A percentile compares a stretch with the other conserved stretches of the same genome.
Conservation (phyloP, 2,329 filamentous ascomycete genomes). For the Fusarium mexicanum region DNA sequence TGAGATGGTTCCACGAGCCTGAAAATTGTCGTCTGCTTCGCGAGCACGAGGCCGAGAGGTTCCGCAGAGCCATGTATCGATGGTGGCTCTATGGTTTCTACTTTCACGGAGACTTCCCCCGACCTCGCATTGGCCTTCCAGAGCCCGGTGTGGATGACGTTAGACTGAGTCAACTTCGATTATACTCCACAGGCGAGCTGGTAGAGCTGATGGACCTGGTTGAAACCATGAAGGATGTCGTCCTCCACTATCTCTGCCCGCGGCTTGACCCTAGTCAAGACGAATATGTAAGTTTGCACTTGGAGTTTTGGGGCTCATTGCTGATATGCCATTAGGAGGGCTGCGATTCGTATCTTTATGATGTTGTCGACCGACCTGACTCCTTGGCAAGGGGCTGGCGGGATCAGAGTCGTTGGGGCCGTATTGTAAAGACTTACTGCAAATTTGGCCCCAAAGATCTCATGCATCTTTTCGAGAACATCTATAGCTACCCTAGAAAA, state of each 20-base stretch:
- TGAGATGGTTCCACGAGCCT: constrained; percentile 58
- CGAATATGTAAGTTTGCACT: constrained; percentile 45
- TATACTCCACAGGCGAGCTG: constrained; percentile 55
- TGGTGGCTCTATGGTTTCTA: constrained; percentile 66
- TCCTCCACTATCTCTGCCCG: constrained; percentile 58
- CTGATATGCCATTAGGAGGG: constrained; percentile 29
- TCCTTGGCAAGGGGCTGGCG: constrained; percentile 49
- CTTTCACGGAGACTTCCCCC: constrained; percentile 58
- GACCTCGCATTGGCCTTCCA: constrained; percentile 50
- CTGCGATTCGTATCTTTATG: constrained; percentile 35
- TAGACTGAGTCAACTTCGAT: constrained; percentile 56
- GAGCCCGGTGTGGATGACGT: constrained; percentile 53
- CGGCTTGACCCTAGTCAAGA: constrained; percentile 51
- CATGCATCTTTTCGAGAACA: constrained; percentile 59
- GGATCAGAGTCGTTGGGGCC: constrained; percentile 50
- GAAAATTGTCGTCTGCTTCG: constrained; percentile 57
- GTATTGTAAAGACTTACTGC: constrained; percentile 56
- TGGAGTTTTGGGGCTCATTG: neutral
- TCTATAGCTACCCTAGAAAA: constrained; percentile 56
- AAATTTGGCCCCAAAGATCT: constrained; percentile 62
- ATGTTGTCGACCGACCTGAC: constrained; percentile 41
- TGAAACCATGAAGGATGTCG: constrained; percentile 55
- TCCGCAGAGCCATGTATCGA: constrained; percentile 60
- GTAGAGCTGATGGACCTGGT: constrained; percentile 58
- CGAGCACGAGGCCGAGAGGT: constrained; percentile 54